Conservation (phyloP, 352 stramenopile species). For the Nothophytophthora sp. region DNA sequence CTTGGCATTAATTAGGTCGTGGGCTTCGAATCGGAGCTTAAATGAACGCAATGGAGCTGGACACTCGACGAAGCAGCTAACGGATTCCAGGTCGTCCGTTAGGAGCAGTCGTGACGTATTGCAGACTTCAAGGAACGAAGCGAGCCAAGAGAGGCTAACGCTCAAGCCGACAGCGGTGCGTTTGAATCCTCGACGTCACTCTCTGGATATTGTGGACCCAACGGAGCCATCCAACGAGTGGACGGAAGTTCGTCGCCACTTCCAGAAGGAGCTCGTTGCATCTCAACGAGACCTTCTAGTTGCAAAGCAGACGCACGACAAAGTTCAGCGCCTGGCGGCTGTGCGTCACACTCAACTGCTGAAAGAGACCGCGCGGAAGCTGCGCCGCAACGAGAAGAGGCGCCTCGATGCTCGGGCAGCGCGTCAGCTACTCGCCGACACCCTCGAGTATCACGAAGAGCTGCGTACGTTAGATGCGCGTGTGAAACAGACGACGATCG, state of each 20-base stretch:
- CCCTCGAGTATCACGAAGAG: slow-evolving; percentile 61
- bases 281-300: slow-evolving; percentile 46
- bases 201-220: slow-evolving; percentile 2
- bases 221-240: slow-evolving; percentile 30
- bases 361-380: slow-evolving; percentile 13
- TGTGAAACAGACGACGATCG: slow-evolving; percentile 44
- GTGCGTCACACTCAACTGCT: slow-evolving; percentile 42
- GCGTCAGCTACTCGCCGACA: slow-evolving; percentile 48
- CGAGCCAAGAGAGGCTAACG: slow-evolving; percentile 9
- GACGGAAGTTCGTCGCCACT: slow-evolving; percentile 38
- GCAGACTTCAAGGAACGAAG: neutral
- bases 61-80: neutral
- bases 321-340: slow-evolving; percentile 38
- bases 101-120: slow-evolving; percentile 13
- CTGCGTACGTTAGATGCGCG: slow-evolving; percentile 35
- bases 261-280: slow-evolving; percentile 40
- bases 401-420: slow-evolving; percentile 46
- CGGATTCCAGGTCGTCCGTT: neutral
- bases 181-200: slow-evolving; percentile 13
- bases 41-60: neutral
- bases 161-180: slow-evolving; percentile 39
- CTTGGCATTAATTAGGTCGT: no score
- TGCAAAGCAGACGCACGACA: slow-evolving; percentile 36
- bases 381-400: slow-evolving; percentile 24
- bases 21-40: neutral